A percentile compares a stretch with the other conserved stretches of the same genome.
phyloP scores from a whole-genome alignment of 768 basidiomycete genomes.

The Tremella fuciformis region DNA sequence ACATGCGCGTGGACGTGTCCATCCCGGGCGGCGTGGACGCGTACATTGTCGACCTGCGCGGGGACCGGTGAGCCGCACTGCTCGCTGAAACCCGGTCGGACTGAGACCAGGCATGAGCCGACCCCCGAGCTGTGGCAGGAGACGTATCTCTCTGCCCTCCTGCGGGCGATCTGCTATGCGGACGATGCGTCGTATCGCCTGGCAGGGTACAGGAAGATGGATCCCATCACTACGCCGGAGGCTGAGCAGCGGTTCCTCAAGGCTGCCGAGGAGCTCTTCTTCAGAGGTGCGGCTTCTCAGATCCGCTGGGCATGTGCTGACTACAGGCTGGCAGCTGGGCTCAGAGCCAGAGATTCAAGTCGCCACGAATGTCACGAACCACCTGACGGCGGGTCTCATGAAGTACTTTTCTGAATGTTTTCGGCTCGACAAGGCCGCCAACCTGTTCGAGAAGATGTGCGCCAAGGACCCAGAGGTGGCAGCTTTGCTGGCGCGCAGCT shows the following conservation, averaged over 20 bases:
- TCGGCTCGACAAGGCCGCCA: constrained; percentile 79
- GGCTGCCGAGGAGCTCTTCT: constrained; percentile 81
- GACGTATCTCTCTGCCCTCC: constrained; percentile 87
- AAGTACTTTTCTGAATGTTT: constrained; percentile 96
- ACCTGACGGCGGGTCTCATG: constrained; percentile 87
- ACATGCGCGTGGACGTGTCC: constrained; percentile 95
- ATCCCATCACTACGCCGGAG: constrained; percentile 85
- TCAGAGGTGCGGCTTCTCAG: constrained; percentile 62
- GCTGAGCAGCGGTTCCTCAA: constrained; percentile 86
- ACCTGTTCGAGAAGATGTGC: constrained; percentile 85
- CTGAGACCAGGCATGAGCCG: constrained; percentile 71
- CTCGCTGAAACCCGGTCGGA: constrained; percentile 11
- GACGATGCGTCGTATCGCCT: constrained; percentile 89
- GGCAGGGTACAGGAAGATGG: constrained; percentile 91
- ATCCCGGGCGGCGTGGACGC: constrained; percentile 96
- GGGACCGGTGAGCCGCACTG: constrained; percentile 69
- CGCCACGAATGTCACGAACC: constrained; percentile 92
- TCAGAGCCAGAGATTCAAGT: constrained; percentile 99
- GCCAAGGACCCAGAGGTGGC: constrained; percentile 87
- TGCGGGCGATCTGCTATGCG: constrained; percentile 89
- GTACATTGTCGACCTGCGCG: constrained; percentile 88
- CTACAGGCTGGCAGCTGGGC: constrained; percentile 91
- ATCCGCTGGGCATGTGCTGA: not conserved
- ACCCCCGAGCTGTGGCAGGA: constrained; percentile 95
- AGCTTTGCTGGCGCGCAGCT: constrained; percentile 78